Percentiles rank a stretch among this genome's conserved stretches.
phyloP scores from a whole-genome alignment of 192 early-diverging fungal genomes.

The Borealophlyctis nickersoniae region DNA sequence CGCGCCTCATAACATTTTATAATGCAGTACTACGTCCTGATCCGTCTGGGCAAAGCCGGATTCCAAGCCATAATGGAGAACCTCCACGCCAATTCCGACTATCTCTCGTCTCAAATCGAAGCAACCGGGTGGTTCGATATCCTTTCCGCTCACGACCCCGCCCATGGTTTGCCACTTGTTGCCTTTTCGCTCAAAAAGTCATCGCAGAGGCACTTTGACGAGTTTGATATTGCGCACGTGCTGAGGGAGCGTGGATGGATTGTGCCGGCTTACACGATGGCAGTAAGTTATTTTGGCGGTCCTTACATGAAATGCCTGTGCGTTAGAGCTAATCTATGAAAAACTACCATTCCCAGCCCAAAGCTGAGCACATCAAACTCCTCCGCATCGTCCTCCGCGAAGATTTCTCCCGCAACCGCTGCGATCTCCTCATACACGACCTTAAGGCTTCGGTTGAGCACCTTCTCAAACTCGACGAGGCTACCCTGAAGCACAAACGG shows the following conservation, averaged over 20 bases:
- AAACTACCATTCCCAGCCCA: background rate
- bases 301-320: background rate
- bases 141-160: constrained; percentile 3
- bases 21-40: constrained; percentile 83
- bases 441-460: constrained; percentile 12
- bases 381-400: constrained; percentile 25
- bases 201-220: constrained; percentile 9
- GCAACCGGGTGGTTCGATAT: constrained; percentile 13
- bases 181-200: constrained; percentile 59
- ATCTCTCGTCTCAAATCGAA: constrained; percentile 8
- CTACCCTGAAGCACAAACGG: constrained; percentile 3
- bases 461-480: constrained; percentile 13
- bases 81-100: constrained; percentile 13
- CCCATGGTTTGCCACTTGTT: constrained; percentile 51
- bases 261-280: constrained; percentile 26
- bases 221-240: constrained; percentile 14
- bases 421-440: constrained; percentile 15
- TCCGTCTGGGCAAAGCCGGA: constrained; percentile 66
- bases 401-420: constrained; percentile 17
- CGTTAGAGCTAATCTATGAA: background rate
- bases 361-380: constrained; percentile 13
- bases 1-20: too few relatives aligned
- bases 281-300: constrained; percentile 3
- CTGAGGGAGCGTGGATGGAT: constrained; percentile 19
- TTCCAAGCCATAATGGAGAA: constrained; percentile 64